A percentile compares a stretch with the other conserved stretches of the same genome.
Conservation (phyloP, 768 basidiomycete genomes). For the Grammothele lineata region DNA sequence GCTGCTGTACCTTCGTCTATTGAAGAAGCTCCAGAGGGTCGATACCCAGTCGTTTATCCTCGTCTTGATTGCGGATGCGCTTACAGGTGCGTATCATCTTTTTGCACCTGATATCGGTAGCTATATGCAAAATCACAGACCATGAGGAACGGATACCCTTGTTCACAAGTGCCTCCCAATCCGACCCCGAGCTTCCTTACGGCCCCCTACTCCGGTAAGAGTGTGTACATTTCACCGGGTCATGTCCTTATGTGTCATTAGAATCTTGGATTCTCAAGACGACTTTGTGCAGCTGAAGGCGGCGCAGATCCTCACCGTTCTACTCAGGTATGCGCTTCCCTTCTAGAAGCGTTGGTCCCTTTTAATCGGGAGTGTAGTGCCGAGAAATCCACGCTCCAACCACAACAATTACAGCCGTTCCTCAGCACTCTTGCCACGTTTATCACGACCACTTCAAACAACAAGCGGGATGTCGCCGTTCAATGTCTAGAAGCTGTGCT, state of each 20-base stretch:
- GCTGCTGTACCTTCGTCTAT: slow-evolving; percentile 80
- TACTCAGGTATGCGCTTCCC: slow-evolving; percentile 70
- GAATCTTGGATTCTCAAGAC: slow-evolving; percentile 80
- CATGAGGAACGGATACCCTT: slow-evolving; percentile 84
- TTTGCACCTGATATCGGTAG: background rate
- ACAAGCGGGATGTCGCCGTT: slow-evolving; percentile 85
- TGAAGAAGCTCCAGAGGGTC: slow-evolving; percentile 80
- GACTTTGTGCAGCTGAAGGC: slow-evolving; percentile 95
- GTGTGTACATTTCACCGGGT: background rate
- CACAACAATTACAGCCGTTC: slow-evolving; percentile 31
- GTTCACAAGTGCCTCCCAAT: slow-evolving; percentile 56
- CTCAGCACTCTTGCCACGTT: slow-evolving; percentile 26
- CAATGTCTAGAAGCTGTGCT: slow-evolving; percentile 87
- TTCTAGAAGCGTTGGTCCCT: too few species aligned
- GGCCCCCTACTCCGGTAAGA: slow-evolving; percentile 74
- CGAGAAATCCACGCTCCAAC: slow-evolving; percentile 22
- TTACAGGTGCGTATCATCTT: slow-evolving; percentile 51
- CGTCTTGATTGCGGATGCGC: slow-evolving; percentile 84
- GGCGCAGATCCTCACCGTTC: slow-evolving; percentile 80
- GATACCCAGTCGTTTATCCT: slow-evolving; percentile 88
- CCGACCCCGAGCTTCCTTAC: slow-evolving; percentile 80
- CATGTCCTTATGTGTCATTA: slow-evolving; percentile 23
- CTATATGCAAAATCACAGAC: slow-evolving; percentile 40
- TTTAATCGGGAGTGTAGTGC: slow-evolving; percentile 22
- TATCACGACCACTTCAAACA: slow-evolving; percentile 38